Evolutionary conservation across 768 basidiomycete species (phyloP), one percentile per base, ranked within the genome.

Genomic region (Plicaturopsis crispa): DNA sequence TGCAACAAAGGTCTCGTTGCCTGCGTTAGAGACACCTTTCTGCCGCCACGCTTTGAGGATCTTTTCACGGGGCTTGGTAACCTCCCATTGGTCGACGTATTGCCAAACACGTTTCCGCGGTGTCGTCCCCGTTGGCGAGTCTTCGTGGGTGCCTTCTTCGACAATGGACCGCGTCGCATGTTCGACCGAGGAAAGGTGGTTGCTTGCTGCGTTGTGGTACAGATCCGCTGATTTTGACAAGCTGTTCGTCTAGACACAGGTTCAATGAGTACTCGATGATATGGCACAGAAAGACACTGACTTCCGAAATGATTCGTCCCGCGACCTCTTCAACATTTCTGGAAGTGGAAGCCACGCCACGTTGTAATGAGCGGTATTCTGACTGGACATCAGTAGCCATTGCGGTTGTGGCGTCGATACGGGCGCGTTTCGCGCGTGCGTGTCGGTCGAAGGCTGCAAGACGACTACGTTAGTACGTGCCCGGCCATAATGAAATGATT

Each of bases 61-160:
- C 5, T 66, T 62, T 3, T 81, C 75, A 19, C 88, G 73, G 40
- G 61, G 67, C 43, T 73, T 64, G 5, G 85, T 86, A 41, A 84
- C 59, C 30, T 76, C 70, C 85, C 88, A 90, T 35, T 75, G 59
- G 45, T 84, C 81, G 5, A 68, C 65, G 43, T 80, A 80, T 43
- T 80, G 65, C 78, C 83, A 84, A 21, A 60, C 57, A 22, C 84
- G 78, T 64, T 86, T 89, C 33, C 74, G 75, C 24, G 89, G 89
- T 3, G 88, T 91, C 38, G 61, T 60, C 4, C 88, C 88, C 11
- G 80, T 85, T 1, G 83, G 61, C 16, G 61, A 52, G 49, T 90
- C 88, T 39, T 77, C 75, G 40, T 62, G 70, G 6, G 72, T 64
- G 6, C 79, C 85, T 39, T 78, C 65, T 20, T 77, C 71, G 5